Base-by-base conservation (phyloP, 2,329 filamentous ascomycete species). In the Colletotrichum chrysophilum region DNA sequence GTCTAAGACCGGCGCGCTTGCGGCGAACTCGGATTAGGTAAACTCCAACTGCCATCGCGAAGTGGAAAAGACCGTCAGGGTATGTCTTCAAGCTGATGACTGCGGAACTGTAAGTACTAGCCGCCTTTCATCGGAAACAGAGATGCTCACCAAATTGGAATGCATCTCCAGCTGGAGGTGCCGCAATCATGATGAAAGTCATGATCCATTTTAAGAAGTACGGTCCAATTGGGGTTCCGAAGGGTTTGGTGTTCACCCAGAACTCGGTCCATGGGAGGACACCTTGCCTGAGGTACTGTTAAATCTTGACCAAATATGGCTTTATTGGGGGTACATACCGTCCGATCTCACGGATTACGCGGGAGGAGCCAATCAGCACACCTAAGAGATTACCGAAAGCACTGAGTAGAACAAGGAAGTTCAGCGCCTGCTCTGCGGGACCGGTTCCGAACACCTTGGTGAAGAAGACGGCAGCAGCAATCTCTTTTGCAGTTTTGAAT, bases 241-340 rank as follows among this genome's bases (percentile, higher is more conserved):
- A 93, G 0, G 92, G 92, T 69, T 86, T 87, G 0, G 91, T 93
- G 0, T 89, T 91, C 0, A 90, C 91, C 91, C 92, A 94, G 76
- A 93, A 90, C 1, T 82, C 81, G 1, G 91, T 87, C n/a, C 81
- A 92, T 0, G 91, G 91, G 2, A 93, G 84, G 1, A 93, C 90
- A 7, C 91, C 91, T 83, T 93, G 91, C 4, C 71, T 74, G 24
- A n/a, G 86, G 48, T 12, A 48, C 38, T 12, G 9, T 21, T 10
- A 28, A 36, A 16, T 18, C 12, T 16, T 36, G n/a, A 13, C 18
- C 14, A 30, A 61, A 7, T 12, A 28, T 34, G 21, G 7, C 52
- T 24, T 13, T 4, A 7, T 21, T 6, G 43, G n/a, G 43, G 43
- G 12, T 13, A 61, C 78, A 64, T 77, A 87, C 83, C 88, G 84